Percentiles rank a stretch among this genome's conserved stretches.
phyloP scores from a whole-genome alignment of 768 basidiomycete species.

The Tulasnella sp. region DNA sequence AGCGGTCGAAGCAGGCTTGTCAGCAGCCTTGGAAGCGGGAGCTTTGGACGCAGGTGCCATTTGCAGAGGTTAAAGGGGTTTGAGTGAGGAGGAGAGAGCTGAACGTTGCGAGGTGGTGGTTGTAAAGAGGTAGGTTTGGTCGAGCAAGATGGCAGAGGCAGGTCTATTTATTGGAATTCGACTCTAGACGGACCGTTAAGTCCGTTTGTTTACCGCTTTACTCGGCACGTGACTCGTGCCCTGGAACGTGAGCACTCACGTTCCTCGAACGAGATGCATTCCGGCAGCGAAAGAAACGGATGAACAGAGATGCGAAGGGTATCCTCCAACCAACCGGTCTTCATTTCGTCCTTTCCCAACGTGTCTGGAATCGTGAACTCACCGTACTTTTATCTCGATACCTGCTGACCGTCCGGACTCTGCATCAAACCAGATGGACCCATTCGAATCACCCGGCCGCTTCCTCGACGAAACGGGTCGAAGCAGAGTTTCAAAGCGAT shows the following conservation, averaged over 20 bases:
- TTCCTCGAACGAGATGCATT: background rate
- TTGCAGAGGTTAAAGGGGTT: background rate
- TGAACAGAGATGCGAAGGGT: no score
- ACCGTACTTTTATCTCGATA: no score
- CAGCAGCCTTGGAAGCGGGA: conserved; percentile 55
- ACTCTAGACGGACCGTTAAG: background rate
- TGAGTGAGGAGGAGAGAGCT: background rate
- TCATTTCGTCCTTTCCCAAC: no score
- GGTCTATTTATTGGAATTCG: background rate
- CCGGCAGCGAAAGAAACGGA: background rate
- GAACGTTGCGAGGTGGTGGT: background rate
- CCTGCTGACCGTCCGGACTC: no score
- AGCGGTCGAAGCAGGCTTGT: conserved; percentile 49
- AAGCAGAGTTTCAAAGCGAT: no score
- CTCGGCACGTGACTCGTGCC: background rate
- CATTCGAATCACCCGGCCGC: no score
- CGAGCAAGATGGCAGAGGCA: background rate
- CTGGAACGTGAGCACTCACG: background rate
- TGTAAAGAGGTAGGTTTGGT: background rate
- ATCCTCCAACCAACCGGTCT: no score
- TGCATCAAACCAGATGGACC: no score
- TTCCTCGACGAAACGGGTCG: no score
- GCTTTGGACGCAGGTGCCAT: conserved; percentile 31
- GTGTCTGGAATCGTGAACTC: no score
- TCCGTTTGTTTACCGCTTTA: background rate